Evolutionary conservation across 106 monocot genomes (phyloP).

Genomic region (Platanthera guangdongensis): DNA sequence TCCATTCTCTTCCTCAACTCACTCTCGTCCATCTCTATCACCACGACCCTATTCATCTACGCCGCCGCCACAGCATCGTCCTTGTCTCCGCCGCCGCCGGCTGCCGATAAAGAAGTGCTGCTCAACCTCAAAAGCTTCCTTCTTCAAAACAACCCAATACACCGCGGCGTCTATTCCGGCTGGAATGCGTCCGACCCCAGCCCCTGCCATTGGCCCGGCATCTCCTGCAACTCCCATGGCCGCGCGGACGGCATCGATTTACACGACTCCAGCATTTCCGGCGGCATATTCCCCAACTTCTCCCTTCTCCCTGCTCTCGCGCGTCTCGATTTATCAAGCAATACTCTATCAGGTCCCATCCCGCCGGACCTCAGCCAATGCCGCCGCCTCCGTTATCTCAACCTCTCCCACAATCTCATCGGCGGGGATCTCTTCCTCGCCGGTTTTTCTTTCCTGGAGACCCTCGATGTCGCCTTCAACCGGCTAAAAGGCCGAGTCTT

Average conservation of each 20-base stretch:
- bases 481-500: slow-evolving; percentile 33
- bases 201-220: slow-evolving; percentile 59
- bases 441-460: slow-evolving; percentile 34
- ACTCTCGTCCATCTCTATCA: too few relatives aligned
- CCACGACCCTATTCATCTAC: too few relatives aligned
- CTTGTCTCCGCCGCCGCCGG: neutral
- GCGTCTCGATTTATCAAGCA: slow-evolving; percentile 60
- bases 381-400: slow-evolving; percentile 42
- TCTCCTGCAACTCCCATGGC: slow-evolving; percentile 29
- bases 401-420: slow-evolving; percentile 67
- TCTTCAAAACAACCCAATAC: slow-evolving; percentile 19
- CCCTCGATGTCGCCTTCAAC: slow-evolving; percentile 52
- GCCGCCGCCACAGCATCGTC: neutral
- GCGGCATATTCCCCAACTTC: slow-evolving; percentile 41
- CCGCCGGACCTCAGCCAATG: slow-evolving; percentile 41
- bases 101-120: slow-evolving; percentile 35
- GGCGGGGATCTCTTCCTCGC: slow-evolving; percentile 42
- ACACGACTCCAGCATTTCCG: slow-evolving; percentile 32
- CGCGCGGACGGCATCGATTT: slow-evolving; percentile 49
- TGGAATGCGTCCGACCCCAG: slow-evolving; percentile 42
- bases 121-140: slow-evolving; percentile 40
- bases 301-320: slow-evolving; percentile 41
- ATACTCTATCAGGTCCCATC: slow-evolving; percentile 45
- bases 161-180: slow-evolving; percentile 30
- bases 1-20: too few relatives aligned